A percentile compares a stretch with the other conserved stretches of the same genome.
These are phyloP conservation scores for Saccharomycopsis microspora DNA, from an alignment of 805 yeast genomes.

Conservation along the genomic window DNA sequence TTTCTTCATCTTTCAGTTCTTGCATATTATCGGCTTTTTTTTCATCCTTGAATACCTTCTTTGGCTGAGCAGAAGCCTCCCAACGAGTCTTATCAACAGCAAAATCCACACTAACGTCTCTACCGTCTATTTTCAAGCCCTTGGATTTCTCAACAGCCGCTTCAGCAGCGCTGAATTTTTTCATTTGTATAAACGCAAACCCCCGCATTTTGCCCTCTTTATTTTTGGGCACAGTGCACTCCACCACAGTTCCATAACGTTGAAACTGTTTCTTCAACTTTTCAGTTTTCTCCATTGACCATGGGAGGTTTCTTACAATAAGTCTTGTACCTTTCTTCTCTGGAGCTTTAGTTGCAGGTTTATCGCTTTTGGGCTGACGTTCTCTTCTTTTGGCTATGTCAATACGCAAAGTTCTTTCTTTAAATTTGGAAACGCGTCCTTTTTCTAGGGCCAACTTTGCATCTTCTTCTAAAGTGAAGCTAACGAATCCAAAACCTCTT, in stretches of 20 bases:
- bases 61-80: slow-evolving; percentile 42
- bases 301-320: slow-evolving; percentile 86
- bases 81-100: slow-evolving; percentile 85
- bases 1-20: slow-evolving; percentile 25
- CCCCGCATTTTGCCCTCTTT: slow-evolving; percentile 86
- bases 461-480: slow-evolving; percentile 79
- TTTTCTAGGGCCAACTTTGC: slow-evolving; percentile 59
- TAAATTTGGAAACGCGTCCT: slow-evolving; percentile 54
- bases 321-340: slow-evolving; percentile 79
- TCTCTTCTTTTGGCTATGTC: slow-evolving; percentile 92
- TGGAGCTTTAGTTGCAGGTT: slow-evolving; percentile 19
- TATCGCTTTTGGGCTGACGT: slow-evolving; percentile 27
- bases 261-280: slow-evolving; percentile 58
- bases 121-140: slow-evolving; percentile 74
- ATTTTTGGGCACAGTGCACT: slow-evolving; percentile 82
- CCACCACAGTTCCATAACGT: slow-evolving; percentile 77
- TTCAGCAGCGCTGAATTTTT: slow-evolving; percentile 64
- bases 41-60: slow-evolving; percentile 29
- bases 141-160: slow-evolving; percentile 65
- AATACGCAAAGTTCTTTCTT: slow-evolving; percentile 55
- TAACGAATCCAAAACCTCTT: slow-evolving; percentile 92
- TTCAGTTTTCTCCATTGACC: slow-evolving; percentile 81
- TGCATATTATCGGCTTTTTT: slow-evolving; percentile 27
- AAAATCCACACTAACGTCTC: slow-evolving; percentile 89
- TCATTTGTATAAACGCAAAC: slow-evolving; percentile 90